These are phyloP conservation scores for Komagataella ulmi DNA, from an alignment of 805 yeast species.

Conservation along the genomic window DNA sequence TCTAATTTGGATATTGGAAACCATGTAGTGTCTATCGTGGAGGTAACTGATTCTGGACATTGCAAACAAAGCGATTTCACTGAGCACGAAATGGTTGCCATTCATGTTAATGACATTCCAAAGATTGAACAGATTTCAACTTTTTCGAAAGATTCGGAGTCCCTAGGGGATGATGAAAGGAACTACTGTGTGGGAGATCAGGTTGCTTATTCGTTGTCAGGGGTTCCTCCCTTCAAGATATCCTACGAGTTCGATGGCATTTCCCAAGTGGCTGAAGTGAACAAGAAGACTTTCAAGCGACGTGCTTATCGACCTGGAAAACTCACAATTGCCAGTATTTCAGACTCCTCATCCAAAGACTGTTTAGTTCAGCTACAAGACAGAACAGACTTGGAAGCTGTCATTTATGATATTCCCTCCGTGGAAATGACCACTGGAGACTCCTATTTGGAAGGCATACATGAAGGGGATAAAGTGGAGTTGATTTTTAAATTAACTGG, in stretches of 20 bases:
- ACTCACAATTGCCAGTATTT: slow-evolving; percentile 49
- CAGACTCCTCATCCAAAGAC: slow-evolving; percentile 59
- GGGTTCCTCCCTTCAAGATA: slow-evolving; percentile 69
- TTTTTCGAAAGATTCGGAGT: slow-evolving; percentile 6
- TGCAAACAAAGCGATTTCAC: slow-evolving; percentile 38
- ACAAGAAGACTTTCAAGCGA: slow-evolving; percentile 33
- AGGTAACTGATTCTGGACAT: slow-evolving; percentile 55
- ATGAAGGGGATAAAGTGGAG: slow-evolving; percentile 91
- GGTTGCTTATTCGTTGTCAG: slow-evolving; percentile 60
- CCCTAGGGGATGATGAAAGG: slow-evolving; percentile 17
- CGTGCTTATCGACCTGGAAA: slow-evolving; percentile 77
- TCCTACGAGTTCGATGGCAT: slow-evolving; percentile 60
- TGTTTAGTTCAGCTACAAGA: slow-evolving; percentile 47
- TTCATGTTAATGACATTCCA: slow-evolving; percentile 70
- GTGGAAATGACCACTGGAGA: slow-evolving; percentile 81
- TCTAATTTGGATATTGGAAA: slow-evolving; percentile 53
- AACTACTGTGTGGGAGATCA: slow-evolving; percentile 91
- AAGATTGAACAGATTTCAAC: slow-evolving; percentile 23
- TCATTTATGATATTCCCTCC: slow-evolving; percentile 42
- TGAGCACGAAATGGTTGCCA: slow-evolving; percentile 26
- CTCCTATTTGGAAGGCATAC: slow-evolving; percentile 63
- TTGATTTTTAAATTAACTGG: slow-evolving; percentile 75
- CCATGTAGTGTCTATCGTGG: slow-evolving; percentile 44
- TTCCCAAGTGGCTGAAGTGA: slow-evolving; percentile 37
- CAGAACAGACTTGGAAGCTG: slow-evolving; percentile 16